Evolutionary conservation across 257 asterid genomes (phyloP).

Genomic region (Nicotiana tabacum): DNA sequence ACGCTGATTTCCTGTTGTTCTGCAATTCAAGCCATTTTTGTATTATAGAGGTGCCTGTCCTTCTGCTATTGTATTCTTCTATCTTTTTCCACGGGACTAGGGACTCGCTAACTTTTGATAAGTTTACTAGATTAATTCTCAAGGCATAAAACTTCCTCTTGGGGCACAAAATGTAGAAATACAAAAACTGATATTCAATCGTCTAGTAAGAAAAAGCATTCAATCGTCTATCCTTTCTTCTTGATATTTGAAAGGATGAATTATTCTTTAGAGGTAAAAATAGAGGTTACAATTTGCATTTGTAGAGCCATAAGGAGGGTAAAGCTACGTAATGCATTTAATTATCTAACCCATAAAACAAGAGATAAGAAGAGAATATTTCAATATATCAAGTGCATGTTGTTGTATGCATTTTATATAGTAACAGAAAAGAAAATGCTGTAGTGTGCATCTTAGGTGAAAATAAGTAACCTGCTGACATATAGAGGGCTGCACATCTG

Average conservation of each 20-base stretch:
- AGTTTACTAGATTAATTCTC: neutral
- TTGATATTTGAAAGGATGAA: neutral
- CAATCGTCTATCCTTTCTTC: neutral
- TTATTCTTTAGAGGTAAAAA: no score
- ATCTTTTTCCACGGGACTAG: neutral
- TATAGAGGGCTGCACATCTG: neutral
- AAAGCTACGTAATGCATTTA: no score
- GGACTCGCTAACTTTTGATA: neutral
- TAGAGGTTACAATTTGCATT: neutral
- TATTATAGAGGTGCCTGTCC: neutral
- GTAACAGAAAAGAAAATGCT: neutral
- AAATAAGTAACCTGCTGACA: neutral
- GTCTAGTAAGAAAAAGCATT: neutral
- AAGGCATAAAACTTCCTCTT: neutral
- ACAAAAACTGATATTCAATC: neutral
- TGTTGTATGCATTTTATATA: neutral
- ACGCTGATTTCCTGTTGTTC: neutral
- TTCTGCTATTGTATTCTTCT: neutral
- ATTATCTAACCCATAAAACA: neutral
- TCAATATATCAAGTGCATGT: no score
- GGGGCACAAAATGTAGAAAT: neutral
- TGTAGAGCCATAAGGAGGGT: neutral
- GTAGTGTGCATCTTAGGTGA: neutral
- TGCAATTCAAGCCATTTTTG: neutral
- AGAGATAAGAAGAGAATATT: neutral